Percentiles rank a stretch among this genome's conserved stretches.
phyloP scores from a whole-genome alignment of 768 basidiomycete species.

The Rhizopogon vulgaris region DNA sequence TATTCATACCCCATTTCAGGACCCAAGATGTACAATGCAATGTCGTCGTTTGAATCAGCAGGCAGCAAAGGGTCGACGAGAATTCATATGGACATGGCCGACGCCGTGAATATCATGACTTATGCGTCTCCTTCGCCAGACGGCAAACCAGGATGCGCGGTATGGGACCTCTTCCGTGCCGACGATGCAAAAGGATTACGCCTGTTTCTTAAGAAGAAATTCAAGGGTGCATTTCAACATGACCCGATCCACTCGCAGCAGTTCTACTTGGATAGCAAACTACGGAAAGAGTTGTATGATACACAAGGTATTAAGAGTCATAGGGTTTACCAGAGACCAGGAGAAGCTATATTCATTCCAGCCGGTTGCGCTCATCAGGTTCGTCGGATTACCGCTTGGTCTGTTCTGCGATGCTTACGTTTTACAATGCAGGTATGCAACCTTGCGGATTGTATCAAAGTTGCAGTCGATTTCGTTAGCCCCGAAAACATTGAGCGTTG shows the following conservation, averaged over 20 bases:
- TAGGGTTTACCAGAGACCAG: slow-evolving; percentile 84
- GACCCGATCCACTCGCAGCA: slow-evolving; percentile 93
- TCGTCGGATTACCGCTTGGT: slow-evolving; percentile 12
- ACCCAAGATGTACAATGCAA: slow-evolving; percentile 94
- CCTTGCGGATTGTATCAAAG: slow-evolving; percentile 91
- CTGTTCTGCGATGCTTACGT: neutral
- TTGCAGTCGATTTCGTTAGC: slow-evolving; percentile 92
- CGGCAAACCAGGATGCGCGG: slow-evolving; percentile 66
- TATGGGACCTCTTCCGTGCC: slow-evolving; percentile 87
- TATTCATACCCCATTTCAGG: slow-evolving; percentile 37
- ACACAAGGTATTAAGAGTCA: slow-evolving; percentile 69
- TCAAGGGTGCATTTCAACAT: slow-evolving; percentile 44
- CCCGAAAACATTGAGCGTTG: slow-evolving; percentile 88
- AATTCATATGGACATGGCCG: slow-evolving; percentile 92
- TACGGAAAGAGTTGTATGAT: slow-evolving; percentile 64
- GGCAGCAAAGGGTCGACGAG: slow-evolving; percentile 83
- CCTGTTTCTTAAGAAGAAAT: slow-evolving; percentile 62
- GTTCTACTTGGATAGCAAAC: slow-evolving; percentile 69
- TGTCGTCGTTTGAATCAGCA: slow-evolving; percentile 57
- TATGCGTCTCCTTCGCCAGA: slow-evolving; percentile 56
- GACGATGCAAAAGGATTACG: slow-evolving; percentile 79
- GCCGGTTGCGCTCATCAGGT: slow-evolving; percentile 93
- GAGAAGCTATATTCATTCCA: slow-evolving; percentile 93
- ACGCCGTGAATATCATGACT: slow-evolving; percentile 90
- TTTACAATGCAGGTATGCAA: slow-evolving; percentile 67